phyloP scores from a whole-genome alignment of 1,284 basidiomycete species.

The Rhizoctonia solani region DNA sequence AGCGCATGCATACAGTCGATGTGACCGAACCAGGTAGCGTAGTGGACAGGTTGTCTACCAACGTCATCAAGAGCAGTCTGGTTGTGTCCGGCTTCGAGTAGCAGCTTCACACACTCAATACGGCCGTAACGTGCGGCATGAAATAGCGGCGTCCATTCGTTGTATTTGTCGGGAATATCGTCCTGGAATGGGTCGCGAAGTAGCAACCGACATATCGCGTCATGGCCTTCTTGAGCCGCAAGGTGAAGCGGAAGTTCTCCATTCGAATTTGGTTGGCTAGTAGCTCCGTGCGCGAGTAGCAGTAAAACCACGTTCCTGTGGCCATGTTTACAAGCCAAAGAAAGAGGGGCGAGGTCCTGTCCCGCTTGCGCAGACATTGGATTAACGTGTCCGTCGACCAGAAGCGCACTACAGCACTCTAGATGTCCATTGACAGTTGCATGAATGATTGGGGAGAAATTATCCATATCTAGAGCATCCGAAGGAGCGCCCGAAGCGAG shows the following conservation, averaged over 20 bases:
- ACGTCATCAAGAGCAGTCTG: conserved; percentile 83
- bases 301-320: conserved; percentile 83
- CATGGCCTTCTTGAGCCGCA: conserved; percentile 95
- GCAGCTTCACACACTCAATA: conserved; percentile 70
- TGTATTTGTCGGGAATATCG: conserved; percentile 85
- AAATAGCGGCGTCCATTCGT: conserved; percentile 97
- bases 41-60: conserved; percentile 85
- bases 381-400: conserved; percentile 65
- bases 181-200: conserved; percentile 81
- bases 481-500: conserved; percentile 70
- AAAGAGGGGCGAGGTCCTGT: conserved; percentile 83
- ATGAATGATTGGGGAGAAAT: conserved; percentile 91
- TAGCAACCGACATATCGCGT: conserved; percentile 80
- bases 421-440: conserved; percentile 87
- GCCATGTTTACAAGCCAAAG: conserved; percentile 89
- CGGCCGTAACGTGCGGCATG: conserved; percentile 93
- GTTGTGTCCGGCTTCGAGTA: conserved; percentile 80
- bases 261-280: conserved; percentile 84
- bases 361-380: conserved; percentile 53
- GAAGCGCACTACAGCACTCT: conserved; percentile 77
- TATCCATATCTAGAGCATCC: conserved; percentile 84
- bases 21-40: conserved; percentile 98
- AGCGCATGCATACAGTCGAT: conserved; percentile 76
- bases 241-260: conserved; percentile 97
- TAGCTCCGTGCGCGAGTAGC: conserved; percentile 77